Percentiles rank a stretch among this genome's conserved stretches.
Conservation (phyloP, 352 stramenopile genomes). For the Pythium brassicae region DNA sequence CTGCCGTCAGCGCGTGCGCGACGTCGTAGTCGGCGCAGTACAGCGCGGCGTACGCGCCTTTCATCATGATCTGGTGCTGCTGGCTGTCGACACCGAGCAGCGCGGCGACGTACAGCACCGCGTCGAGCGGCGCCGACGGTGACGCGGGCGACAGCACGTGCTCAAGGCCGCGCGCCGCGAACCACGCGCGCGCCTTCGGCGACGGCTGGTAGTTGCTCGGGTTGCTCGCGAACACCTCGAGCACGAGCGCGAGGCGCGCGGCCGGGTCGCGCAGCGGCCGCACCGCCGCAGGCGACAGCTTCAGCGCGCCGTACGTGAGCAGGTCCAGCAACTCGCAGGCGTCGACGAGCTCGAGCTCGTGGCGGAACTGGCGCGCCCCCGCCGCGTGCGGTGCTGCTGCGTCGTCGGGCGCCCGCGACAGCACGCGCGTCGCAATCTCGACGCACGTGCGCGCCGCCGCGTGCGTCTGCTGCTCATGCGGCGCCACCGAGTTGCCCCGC, state of each 20-base stretch:
- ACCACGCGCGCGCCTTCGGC: conserved; percentile 34
- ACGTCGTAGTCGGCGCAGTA: conserved; percentile 69
- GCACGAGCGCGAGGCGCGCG: conserved; percentile 35
- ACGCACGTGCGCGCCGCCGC: conserved; percentile 27
- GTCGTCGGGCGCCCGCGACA: conserved; percentile 29
- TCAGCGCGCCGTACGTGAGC: conserved; percentile 50
- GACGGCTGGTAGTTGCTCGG: conserved; percentile 62
- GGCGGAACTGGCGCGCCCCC: conserved; percentile 21
- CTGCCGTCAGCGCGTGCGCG: conserved; percentile 38
- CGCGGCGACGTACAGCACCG: conserved; percentile 43
- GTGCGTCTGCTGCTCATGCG: conserved; percentile 24
- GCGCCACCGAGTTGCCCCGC: conserved; percentile 24
- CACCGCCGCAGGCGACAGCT: conserved; percentile 28
- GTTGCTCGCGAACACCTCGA: conserved; percentile 57
- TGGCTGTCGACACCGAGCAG: conserved; percentile 36
- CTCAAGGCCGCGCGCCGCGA: conserved; percentile 19
- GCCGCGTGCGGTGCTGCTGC: conserved; percentile 19
- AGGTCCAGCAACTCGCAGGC: conserved; percentile 54
- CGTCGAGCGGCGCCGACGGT: conserved; percentile 24
- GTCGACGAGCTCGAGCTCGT: conserved; percentile 29
- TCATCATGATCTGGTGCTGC: conserved; percentile 49
- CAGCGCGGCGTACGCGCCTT: conserved; percentile 59
- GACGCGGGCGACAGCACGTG: conserved; percentile 3
- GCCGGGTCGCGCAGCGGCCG: conserved; percentile 14
- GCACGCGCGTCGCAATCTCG: conserved; percentile 25